Evolutionary conservation across 1,284 basidiomycete species (phyloP), one percentile per base, ranked within the genome.

Genomic region (Coniferiporia weirii): DNA sequence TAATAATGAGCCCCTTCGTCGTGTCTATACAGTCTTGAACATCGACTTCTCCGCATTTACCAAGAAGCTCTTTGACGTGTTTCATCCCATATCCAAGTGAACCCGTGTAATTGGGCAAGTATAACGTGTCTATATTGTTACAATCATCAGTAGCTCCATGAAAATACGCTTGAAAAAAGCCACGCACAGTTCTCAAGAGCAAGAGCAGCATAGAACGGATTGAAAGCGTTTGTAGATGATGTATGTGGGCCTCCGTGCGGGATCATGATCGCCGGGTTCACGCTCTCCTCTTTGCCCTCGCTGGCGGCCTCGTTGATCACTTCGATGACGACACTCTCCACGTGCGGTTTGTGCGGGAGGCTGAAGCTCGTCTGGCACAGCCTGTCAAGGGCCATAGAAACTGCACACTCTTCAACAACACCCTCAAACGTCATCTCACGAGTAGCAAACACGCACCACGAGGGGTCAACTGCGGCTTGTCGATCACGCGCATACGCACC

Each of bases 201-300:
- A 13, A 84, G 69, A 0, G 80, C 79, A 1, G 74, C 74, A 0
- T 68, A 67, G 2, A 65, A 60, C 0, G 83, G 69, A 0, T 68
- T 69, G 64, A 85, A 89, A 0, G 75, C 72, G 0, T 81, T 83
- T 0, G 75, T 74, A 9, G 66, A 73, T 0, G 76, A 72, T 0
- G 67, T 72, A 66, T 90, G 89, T 0, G 88, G 88, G 0, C 89
- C 88, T 5, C 89, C 88, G 63, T 90, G 89, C 3, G 79, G 78
- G n/a, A 74, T 68, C 1, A 79, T 79, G 50, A 90, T 73, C 54
- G 79, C 79, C 0, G 74, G 72, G 10, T 66, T 57, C 1, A 65
- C 46, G 19, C 72, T 72, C 0, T 54, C 64, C 17, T 59, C 62
- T 7, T 64, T 20, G 3, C 56, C 61, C 27, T 65, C 56, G 40